phyloP scores from a whole-genome alignment of 176 grass and related monocot species.

The Miscanthus lutarioriparius region DNA sequence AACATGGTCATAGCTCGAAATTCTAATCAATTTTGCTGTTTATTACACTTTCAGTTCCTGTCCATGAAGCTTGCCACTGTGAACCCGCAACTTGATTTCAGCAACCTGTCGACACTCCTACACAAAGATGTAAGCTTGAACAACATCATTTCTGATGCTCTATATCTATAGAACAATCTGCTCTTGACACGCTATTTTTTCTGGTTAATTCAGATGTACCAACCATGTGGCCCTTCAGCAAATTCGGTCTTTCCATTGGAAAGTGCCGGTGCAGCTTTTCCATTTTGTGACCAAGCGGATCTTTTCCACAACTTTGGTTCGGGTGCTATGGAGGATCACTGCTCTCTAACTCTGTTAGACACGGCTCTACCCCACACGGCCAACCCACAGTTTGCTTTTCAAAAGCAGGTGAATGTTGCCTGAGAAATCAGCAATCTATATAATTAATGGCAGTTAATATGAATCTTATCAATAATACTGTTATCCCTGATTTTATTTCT shows the following conservation, averaged over 20 bases:
- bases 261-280: slow-evolving; percentile 52
- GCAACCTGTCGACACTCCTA: slow-evolving; percentile 59
- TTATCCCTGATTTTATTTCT: slow-evolving; percentile 7
- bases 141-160: background rate
- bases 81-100: slow-evolving; percentile 79
- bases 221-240: slow-evolving; percentile 39
- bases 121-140: slow-evolving; percentile 78
- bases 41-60: slow-evolving; percentile 64
- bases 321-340: slow-evolving; percentile 39
- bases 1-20: background rate
- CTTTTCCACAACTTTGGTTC: slow-evolving; percentile 38
- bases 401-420: slow-evolving; percentile 74
- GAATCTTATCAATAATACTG: slow-evolving; percentile 40
- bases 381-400: slow-evolving; percentile 50
- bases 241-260: slow-evolving; percentile 66
- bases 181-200: background rate
- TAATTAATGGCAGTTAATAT: background rate
- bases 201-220: slow-evolving; percentile 65
- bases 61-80: slow-evolving; percentile 96
- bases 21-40: background rate
- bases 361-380: slow-evolving; percentile 40
- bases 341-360: slow-evolving; percentile 49
- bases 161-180: background rate
- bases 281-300: slow-evolving; percentile 48
- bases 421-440: slow-evolving; percentile 15